Evolutionary conservation across 1,284 basidiomycete species (phyloP), one percentile per base, ranked within the genome.

Genomic region (Porodaedalea pini): DNA sequence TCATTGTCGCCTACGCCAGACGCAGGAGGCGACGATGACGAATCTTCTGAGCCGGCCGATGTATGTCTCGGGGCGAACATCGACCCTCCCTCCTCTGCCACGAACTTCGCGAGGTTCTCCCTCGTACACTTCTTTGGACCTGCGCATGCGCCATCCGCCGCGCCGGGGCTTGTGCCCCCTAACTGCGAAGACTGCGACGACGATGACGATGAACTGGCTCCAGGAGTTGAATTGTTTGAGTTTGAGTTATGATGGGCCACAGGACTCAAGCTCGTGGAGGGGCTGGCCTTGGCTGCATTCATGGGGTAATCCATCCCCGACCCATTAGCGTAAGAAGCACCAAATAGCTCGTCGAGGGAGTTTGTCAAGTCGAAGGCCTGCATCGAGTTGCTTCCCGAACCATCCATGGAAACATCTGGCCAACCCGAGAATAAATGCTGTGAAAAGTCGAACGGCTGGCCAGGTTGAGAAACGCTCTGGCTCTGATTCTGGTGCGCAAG

Each of bases 301-400:
- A 78, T 64, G 13, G 71, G 63, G 54, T 82, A 67, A 64, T 78
- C 81, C 44, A 70, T 73, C 15, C 50, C 51, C 2, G n/a, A 19
- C 4, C 51, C 37, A 15, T 21, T 25, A 45, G 50, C 39, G 13
- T 17, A 29, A 5, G 43, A 40, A n/a, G 76, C 79, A 21, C 81
- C 78, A 60, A 89, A 83, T n/a, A 87, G 66, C 60, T 88, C 86
- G 59, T 88, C 74, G 29, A 73, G 80, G 4, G 59, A 54, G 37
- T 59, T 59, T 10, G 58, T 59, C 17, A 59, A 34, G n/a, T 59
- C 58, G 19, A 59, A 55, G 7, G 58, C 53, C 32, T 58, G 57
- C 58, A 59, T 59, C 4, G 37, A 27, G 19, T 50, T 58, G 21
- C 83, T 68, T 32, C 71, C 69, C 1, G 66, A 68, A 61, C 74